Evolutionary conservation across 1,139 yeast genomes (phyloP).

Genomic region (Yamadazyma diddensiae): DNA sequence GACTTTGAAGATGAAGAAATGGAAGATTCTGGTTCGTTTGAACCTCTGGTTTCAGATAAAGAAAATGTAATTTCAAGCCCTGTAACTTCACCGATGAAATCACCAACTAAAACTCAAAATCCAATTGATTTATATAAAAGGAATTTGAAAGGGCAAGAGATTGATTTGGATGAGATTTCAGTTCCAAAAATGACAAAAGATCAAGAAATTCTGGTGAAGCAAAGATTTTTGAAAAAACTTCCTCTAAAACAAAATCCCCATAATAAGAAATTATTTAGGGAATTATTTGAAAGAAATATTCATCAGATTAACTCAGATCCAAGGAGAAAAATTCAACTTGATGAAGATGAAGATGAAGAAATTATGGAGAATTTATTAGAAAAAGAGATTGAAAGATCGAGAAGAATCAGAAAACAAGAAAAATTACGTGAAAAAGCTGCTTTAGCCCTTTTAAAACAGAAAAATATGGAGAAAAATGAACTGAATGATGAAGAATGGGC

Average conservation of each 20-base stretch:
- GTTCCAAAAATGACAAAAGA: slow-evolving; percentile 40
- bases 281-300: slow-evolving; percentile 34
- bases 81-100: slow-evolving; percentile 33
- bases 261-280: slow-evolving; percentile 18
- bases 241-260: slow-evolving; percentile 5
- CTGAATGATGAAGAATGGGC: slow-evolving; percentile 16
- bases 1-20: slow-evolving; percentile 23
- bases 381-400: slow-evolving; percentile 55
- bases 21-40: no score
- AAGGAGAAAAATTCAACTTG: slow-evolving; percentile 26
- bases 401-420: slow-evolving; percentile 51
- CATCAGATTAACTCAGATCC: slow-evolving; percentile 36
- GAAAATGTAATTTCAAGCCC: slow-evolving; percentile 28
- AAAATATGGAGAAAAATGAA: slow-evolving; percentile 19
- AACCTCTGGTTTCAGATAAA: no score
- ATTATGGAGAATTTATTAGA: slow-evolving; percentile 54
- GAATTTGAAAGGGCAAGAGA: slow-evolving; percentile 26
- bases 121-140: slow-evolving; percentile 40
- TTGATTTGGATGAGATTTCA: slow-evolving; percentile 20
- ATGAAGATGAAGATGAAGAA: slow-evolving; percentile 41
- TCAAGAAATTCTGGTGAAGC: slow-evolving; percentile 31
- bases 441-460: slow-evolving; percentile 23
- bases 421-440: slow-evolving; percentile 39
- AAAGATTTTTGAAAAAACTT: slow-evolving; percentile 28
- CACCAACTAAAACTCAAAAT: slow-evolving; percentile 14